These are phyloP conservation scores for Aspergillus neotritici DNA, from an alignment of 2,329 filamentous ascomycete species.

Conservation along the genomic window DNA sequence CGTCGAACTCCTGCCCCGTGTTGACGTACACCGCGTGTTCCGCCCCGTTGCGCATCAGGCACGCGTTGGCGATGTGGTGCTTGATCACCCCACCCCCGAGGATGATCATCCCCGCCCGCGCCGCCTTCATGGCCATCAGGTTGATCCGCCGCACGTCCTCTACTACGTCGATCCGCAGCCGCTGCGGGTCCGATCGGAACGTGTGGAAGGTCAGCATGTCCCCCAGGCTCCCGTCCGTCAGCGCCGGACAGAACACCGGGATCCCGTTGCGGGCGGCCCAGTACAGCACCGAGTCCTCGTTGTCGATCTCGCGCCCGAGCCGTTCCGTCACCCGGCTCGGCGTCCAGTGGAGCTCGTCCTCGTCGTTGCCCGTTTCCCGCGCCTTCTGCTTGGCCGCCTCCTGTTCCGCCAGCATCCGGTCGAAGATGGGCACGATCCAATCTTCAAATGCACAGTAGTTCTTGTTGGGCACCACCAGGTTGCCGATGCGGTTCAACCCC, in stretches of 20 bases:
- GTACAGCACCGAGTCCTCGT: conserved; percentile 88
- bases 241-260: conserved; percentile 90
- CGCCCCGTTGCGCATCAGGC: conserved; percentile 93
- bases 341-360: conserved; percentile 78
- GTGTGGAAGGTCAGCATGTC: conserved; percentile 99
- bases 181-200: conserved; percentile 76
- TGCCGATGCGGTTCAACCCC: conserved; percentile 93
- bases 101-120: conserved; percentile 89
- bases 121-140: conserved; percentile 80
- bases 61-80: conserved; percentile 97
- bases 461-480: conserved; percentile 89
- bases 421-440: conserved; percentile 93
- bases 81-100: conserved; percentile 93
- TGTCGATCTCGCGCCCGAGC: conserved; percentile 87
- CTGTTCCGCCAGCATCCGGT: conserved; percentile 89
- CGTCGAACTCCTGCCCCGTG: conserved; percentile 94
- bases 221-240: conserved; percentile 90
- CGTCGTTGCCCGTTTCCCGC: conserved; percentile 38
- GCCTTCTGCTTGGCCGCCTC: conserved; percentile 65
- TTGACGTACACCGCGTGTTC: conserved; percentile 98
- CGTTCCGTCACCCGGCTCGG: conserved; percentile 87
- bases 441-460: conserved; percentile 98
- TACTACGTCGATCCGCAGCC: conserved; percentile 83
- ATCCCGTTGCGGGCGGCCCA: conserved; percentile 98
- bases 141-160: conserved; percentile 92